A percentile compares a stretch with the other conserved stretches of the same genome.
Conservation (phyloP, 148 eudicot species). For the Cornus kousa region DNA sequence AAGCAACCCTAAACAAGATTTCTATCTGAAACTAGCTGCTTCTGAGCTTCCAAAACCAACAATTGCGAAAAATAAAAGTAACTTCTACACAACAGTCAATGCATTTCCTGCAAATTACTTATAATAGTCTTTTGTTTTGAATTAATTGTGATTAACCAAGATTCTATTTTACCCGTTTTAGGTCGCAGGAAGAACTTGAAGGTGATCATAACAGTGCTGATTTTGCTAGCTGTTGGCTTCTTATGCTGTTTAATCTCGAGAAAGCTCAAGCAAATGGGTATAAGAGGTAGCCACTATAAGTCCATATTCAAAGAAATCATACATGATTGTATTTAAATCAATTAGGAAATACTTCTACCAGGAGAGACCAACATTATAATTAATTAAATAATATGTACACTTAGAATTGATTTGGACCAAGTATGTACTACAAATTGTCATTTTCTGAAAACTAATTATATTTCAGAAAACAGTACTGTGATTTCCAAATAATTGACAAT, state of each 20-base stretch:
- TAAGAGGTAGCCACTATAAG: not conserved
- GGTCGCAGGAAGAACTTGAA: slow-evolving; percentile 1
- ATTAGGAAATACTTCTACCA: too few relatives aligned
- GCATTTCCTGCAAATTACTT: too few relatives aligned
- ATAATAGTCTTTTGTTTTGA: too few relatives aligned
- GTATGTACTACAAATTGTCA: too few relatives aligned
- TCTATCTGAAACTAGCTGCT: slow-evolving; percentile 16
- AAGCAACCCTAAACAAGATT: not conserved
- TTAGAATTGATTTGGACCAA: too few relatives aligned
- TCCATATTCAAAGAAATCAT: not conserved
- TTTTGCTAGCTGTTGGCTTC: slow-evolving; percentile 1
- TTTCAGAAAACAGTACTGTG: too few relatives aligned
- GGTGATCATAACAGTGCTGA: slow-evolving; percentile 10
- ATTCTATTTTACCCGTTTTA: not conserved
- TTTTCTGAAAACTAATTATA: too few relatives aligned
- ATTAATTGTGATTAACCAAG: not conserved
- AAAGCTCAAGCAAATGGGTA: slow-evolving; percentile 13
- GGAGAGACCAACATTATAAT: too few relatives aligned
- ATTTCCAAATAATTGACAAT: not conserved
- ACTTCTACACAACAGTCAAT: too few relatives aligned
- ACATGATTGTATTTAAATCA: not conserved
- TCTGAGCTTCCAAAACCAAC: slow-evolving; percentile 13
- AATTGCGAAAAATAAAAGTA: too few relatives aligned
- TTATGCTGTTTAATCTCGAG: not conserved
- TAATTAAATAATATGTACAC: too few relatives aligned